These are phyloP conservation scores for Volvariella volvacea DNA, from an alignment of 1,284 basidiomycete genomes.

Conservation along the genomic window DNA sequence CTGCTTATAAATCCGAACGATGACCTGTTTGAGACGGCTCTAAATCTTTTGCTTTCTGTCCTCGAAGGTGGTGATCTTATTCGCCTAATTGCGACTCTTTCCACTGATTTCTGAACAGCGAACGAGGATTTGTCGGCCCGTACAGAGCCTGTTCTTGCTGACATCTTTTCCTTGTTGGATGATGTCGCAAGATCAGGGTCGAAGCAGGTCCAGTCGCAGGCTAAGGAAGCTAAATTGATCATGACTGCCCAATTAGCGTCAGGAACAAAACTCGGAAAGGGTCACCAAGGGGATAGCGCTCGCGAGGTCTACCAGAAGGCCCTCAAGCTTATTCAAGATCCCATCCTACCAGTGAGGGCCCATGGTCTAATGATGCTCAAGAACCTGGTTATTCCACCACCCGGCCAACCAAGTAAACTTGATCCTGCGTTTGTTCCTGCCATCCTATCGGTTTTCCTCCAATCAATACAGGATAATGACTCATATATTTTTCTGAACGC, in stretches of 20 bases:
- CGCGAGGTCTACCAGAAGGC: slow-evolving; percentile 81
- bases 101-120: slow-evolving; percentile 33
- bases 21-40: slow-evolving; percentile 68
- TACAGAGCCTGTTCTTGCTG: slow-evolving; percentile 57
- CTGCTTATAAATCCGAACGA: slow-evolving; percentile 38
- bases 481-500: slow-evolving; percentile 94
- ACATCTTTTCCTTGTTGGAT: slow-evolving; percentile 66
- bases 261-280: slow-evolving; percentile 30
- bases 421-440: slow-evolving; percentile 70
- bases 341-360: slow-evolving; percentile 90
- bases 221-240: slow-evolving; percentile 75
- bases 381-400: slow-evolving; percentile 53
- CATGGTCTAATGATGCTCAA: slow-evolving; percentile 86
- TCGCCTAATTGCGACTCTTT: neutral
- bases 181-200: slow-evolving; percentile 41
- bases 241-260: slow-evolving; percentile 72
- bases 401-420: slow-evolving; percentile 19
- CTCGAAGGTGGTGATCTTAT: slow-evolving; percentile 62
- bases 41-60: slow-evolving; percentile 74
- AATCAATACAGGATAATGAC: slow-evolving; percentile 86
- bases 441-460: slow-evolving; percentile 84
- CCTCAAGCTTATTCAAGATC: slow-evolving; percentile 84
- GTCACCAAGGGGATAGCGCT: slow-evolving; percentile 30
- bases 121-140: slow-evolving; percentile 62
- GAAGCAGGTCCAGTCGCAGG: slow-evolving; percentile 47